Base-by-base conservation (phyloP, 495 filamentous ascomycete species). In the Penicillium cataractarum region DNA sequence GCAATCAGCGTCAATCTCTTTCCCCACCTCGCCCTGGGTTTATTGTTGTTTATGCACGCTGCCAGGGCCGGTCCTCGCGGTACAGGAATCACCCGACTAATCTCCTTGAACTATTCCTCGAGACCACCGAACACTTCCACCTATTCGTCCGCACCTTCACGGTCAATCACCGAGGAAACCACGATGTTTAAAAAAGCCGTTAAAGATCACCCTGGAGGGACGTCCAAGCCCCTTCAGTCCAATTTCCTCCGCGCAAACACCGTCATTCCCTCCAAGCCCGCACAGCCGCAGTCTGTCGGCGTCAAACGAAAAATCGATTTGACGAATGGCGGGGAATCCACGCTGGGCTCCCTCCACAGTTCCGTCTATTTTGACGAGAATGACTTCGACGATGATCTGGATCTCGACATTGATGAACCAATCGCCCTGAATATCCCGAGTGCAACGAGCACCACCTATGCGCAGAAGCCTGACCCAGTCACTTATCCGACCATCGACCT, bases 321-420 rank as follows among this genome's bases (percentile, higher is more conserved):
- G 71, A 61, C 68, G 24, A 69, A 63, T 57, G 54, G 67, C 4
- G 70, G 71, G 27, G 63, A 69, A 32, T 79, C 77, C 0, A 64
- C 69, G 3, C 61, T 82, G 49, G 77, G 79, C 2, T 78, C 79
- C 17, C 70, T 82, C 33, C 79, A 82, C 60, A 78, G 63, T 51
- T 72, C 71, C 27, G 80, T 84, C 29, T 83, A 77, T 57, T 84
- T 85, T 48, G 80, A 84, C 62, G 82, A 83, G 62, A 82, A 85
- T 55, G 82, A 85, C 63, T 85, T 85, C 35, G 82, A 84, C 31
- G 79, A 83, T 64, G 82, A 84, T 60, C 65, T 74, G n/a, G 76
- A 82, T 52, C 67, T 84, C 32, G 75, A 84, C 44, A 69, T 83
- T 15, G 74, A 78, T 29, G 71, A 74, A n/a, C 78, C 76, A 0